These are phyloP conservation scores for Coccomyxa sp. DNA, from an alignment of 139 green algal species.

Conservation along the genomic window DNA sequence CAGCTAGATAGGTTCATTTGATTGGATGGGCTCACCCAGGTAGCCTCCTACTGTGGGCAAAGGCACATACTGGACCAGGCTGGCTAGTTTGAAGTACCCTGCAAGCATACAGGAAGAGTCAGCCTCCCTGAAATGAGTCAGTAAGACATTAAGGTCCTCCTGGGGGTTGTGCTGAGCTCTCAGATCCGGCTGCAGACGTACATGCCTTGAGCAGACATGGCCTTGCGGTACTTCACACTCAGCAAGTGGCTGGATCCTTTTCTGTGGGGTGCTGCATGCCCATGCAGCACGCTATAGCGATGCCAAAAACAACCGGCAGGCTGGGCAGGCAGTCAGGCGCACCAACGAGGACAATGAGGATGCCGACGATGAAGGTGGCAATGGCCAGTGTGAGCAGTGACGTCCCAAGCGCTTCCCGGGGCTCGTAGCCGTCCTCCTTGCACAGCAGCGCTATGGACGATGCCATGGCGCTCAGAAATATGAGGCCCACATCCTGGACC, in stretches of 20 bases:
- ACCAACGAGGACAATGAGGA: constrained; percentile 63
- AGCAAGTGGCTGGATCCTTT: neutral
- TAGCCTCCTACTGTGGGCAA: constrained; percentile 69
- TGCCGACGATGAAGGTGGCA: constrained; percentile 56
- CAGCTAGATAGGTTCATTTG: too few species aligned
- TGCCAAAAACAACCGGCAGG: neutral
- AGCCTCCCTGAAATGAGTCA: neutral
- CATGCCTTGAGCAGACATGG: neutral
- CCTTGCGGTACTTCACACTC: neutral
- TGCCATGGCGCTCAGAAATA: constrained; percentile 76
- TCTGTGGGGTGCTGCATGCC: neutral
- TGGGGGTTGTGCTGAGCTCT: too few species aligned
- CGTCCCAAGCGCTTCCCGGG: constrained; percentile 46
- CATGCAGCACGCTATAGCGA: neutral
- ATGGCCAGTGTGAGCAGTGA: constrained; percentile 54
- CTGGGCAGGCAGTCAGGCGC: constrained; percentile 4
- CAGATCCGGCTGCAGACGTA: too few species aligned
- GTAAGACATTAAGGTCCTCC: too few species aligned
- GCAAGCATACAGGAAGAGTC: constrained; percentile 8
- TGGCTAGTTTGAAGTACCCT: constrained; percentile 56
- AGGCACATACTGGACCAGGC: constrained; percentile 75
- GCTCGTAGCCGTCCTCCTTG: constrained; percentile 10
- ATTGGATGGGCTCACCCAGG: too few species aligned
- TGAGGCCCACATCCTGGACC: constrained; percentile 69
- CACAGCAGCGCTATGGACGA: constrained; percentile 41